Percentiles rank a stretch among this genome's conserved stretches.
Conservation (phyloP, 805 yeast species). For the Huiozyma sinensis region DNA sequence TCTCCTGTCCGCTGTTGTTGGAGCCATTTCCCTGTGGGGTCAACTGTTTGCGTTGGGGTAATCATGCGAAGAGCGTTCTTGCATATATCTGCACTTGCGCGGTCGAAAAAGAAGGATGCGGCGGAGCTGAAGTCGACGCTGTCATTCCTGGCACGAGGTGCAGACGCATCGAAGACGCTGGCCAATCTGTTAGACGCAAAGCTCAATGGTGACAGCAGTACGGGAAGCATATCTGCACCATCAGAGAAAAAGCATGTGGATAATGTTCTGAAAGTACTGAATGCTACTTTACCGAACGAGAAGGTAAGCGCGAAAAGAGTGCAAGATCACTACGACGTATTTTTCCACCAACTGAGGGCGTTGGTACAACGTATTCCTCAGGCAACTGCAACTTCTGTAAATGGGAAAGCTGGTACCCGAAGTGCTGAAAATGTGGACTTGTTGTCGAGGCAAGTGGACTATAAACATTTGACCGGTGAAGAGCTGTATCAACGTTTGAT, state of each 20-base stretch:
- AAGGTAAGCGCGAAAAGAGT: slow-evolving; percentile 13
- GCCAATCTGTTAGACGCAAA: background rate
- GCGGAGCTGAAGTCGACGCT: slow-evolving; percentile 17
- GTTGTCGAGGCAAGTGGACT: background rate
- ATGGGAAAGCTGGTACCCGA: background rate
- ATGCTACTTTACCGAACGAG: slow-evolving; percentile 21
- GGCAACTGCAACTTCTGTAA: background rate
- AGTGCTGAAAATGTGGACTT: background rate
- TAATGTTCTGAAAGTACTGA: slow-evolving; percentile 18
- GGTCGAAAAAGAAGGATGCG: slow-evolving; percentile 3
- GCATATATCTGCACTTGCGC: slow-evolving; percentile 11
- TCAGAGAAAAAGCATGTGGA: slow-evolving; percentile 14
- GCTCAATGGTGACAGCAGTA: background rate
- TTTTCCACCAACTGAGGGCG: slow-evolving; percentile 14
- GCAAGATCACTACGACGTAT: slow-evolving; percentile 21
- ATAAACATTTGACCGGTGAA: slow-evolving; percentile 5
- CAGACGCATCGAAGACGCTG: slow-evolving; percentile 5
- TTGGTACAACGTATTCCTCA: background rate
- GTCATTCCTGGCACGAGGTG: slow-evolving; percentile 15
- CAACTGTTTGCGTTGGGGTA: background rate
- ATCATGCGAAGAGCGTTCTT: slow-evolving; percentile 14
- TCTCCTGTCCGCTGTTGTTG: too few relatives aligned
- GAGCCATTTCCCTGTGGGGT: too few relatives aligned
- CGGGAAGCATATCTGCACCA: slow-evolving; percentile 1
- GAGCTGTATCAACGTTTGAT: slow-evolving; percentile 13